Evolutionary conservation across 139 green algal species (phyloP).

Genomic region (Volvox reticuliferus): DNA sequence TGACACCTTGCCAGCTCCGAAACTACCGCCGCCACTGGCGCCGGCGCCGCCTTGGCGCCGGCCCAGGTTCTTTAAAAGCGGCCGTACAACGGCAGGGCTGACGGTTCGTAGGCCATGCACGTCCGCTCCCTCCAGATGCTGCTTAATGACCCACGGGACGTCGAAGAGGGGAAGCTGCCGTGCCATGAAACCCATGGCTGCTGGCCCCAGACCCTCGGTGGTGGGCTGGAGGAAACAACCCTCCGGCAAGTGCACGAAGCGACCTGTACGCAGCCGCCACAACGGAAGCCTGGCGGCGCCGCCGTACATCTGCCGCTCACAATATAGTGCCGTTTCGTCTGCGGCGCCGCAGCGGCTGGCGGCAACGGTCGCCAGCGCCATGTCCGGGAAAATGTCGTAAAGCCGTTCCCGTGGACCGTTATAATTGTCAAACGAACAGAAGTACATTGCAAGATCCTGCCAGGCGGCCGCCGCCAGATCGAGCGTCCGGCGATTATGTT

Average conservation of each 20-base stretch:
- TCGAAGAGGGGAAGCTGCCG: conserved; percentile 70
- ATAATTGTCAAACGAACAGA: conserved; percentile 24
- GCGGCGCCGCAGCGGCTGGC: background rate
- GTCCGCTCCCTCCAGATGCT: conserved; percentile 66
- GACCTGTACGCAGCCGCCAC: conserved; percentile 71
- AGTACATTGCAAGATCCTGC: conserved; percentile 14
- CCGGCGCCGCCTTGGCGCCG: background rate
- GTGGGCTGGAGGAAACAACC: conserved; percentile 74
- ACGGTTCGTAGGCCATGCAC: conserved; percentile 60
- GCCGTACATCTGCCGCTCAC: conserved; percentile 71
- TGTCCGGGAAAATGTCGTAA: conserved; percentile 59
- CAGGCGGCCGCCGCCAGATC: conserved; percentile 31
- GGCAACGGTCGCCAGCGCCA: background rate
- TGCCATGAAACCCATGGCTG: conserved; percentile 66
- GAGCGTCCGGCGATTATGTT: conserved; percentile 58
- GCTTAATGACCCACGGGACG: conserved; percentile 65
- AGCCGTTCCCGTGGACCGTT: conserved; percentile 3
- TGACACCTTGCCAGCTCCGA: background rate
- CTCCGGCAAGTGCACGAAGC: conserved; percentile 61
- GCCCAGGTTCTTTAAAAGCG: conserved; percentile 61
- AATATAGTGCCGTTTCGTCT: conserved; percentile 54
- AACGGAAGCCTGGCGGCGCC: conserved; percentile 53
- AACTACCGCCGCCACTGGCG: too few species aligned
- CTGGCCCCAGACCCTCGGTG: conserved; percentile 46
- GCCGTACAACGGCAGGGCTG: conserved; percentile 64